A percentile compares a stretch with the other conserved stretches of the same genome.
Evolutionary conservation across 1,284 basidiomycete species (phyloP).

Genomic region (Apiotrichum gracile): DNA sequence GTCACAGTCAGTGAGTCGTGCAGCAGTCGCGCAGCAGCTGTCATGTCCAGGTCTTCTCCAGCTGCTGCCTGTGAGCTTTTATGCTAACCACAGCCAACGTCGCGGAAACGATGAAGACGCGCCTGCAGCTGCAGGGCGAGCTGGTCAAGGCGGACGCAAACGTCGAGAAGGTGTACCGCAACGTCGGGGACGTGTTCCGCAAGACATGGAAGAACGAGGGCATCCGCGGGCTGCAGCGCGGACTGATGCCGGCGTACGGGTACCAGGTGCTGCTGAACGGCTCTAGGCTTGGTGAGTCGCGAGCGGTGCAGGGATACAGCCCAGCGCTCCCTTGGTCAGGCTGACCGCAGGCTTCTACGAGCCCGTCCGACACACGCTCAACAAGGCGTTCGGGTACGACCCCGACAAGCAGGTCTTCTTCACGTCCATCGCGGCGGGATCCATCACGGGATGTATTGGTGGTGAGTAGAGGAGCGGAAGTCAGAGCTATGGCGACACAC

Average conservation of each 20-base stretch:
- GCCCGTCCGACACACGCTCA: slow-evolving; percentile 71
- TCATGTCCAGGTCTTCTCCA: no score
- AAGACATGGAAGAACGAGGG: slow-evolving; percentile 94
- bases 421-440: slow-evolving; percentile 78
- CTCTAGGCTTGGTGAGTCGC: slow-evolving; percentile 76
- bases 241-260: slow-evolving; percentile 83
- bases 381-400: slow-evolving; percentile 61
- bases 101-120: slow-evolving; percentile 83
- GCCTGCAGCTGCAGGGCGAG: slow-evolving; percentile 90
- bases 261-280: slow-evolving; percentile 96
- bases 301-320: slow-evolving; percentile 89
- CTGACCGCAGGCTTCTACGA: slow-evolving; percentile 77
- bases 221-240: slow-evolving; percentile 81
- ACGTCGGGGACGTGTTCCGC: slow-evolving; percentile 73
- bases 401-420: slow-evolving; percentile 61
- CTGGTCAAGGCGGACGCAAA: slow-evolving; percentile 61
- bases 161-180: slow-evolving; percentile 75
- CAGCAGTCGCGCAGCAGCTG: no score
- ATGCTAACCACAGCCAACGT: slow-evolving; percentile 49
- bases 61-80: no score
- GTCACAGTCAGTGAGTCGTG: slow-evolving; percentile 56
- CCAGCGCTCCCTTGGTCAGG: slow-evolving; percentile 70
- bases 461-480: no score
- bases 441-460: slow-evolving; percentile 81
- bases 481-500: no score